Evolutionary conservation across 1,284 basidiomycete species (phyloP).

Genomic region (Trametes hirsuta): DNA sequence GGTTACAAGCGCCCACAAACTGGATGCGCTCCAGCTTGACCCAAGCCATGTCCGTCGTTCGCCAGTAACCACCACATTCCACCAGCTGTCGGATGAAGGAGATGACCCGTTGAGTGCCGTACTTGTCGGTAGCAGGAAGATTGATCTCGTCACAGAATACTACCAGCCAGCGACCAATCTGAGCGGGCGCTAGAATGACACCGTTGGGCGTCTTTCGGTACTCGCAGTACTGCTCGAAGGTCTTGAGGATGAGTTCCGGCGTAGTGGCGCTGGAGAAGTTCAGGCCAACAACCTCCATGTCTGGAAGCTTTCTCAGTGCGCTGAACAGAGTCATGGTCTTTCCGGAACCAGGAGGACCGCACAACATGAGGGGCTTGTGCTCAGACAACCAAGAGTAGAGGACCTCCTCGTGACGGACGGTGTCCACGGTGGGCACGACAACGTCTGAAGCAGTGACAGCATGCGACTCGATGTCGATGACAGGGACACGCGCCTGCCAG

Average conservation of each 20-base stretch:
- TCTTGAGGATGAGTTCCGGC: constrained; percentile 97
- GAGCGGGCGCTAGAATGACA: constrained; percentile 89
- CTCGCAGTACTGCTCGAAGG: constrained; percentile 99
- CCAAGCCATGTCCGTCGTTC: constrained; percentile 95
- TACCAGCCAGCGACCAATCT: constrained; percentile 98
- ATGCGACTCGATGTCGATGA: constrained; percentile 96
- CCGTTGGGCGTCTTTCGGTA: constrained; percentile 98
- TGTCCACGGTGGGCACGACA: constrained; percentile 98
- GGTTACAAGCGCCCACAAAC: constrained; percentile 99
- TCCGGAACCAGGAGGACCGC: constrained; percentile 97
- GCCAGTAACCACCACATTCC: constrained; percentile 95
- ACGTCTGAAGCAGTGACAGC: constrained; percentile 95
- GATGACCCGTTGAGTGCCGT: constrained; percentile 98
- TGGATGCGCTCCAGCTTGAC: constrained; percentile 98
- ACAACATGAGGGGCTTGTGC: constrained; percentile 98
- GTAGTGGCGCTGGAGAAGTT: constrained; percentile 99
- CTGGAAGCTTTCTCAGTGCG: constrained; percentile 94
- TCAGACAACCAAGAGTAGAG: constrained; percentile 99
- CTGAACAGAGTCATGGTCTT: constrained; percentile 99
- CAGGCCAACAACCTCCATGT: constrained; percentile 98
- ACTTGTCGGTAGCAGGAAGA: constrained; percentile 95
- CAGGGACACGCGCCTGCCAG: constrained; percentile 93
- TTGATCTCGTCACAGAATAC: constrained; percentile 99
- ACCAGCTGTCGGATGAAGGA: constrained; percentile 98
- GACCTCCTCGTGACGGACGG: constrained; percentile 97